Evolutionary conservation across 306 rosid genomes (phyloP).

Genomic region (Cyamopsis tetragonoloba): DNA sequence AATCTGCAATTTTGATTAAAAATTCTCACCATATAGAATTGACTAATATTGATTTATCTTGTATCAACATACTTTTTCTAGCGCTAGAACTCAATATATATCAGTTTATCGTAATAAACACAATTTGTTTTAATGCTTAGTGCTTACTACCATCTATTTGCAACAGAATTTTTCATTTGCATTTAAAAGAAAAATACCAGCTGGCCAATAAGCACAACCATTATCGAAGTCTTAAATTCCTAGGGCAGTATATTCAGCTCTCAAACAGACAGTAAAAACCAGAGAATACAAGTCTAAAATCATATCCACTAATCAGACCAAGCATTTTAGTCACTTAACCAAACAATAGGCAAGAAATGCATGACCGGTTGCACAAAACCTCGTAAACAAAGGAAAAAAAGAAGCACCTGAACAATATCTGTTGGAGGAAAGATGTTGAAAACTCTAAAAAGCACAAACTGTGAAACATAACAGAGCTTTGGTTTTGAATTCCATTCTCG

Average conservation of each 20-base stretch:
- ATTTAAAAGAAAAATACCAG: neutral
- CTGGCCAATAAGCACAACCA: conserved; percentile 3
- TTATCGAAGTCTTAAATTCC: neutral
- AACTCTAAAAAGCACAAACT: conserved; percentile 66
- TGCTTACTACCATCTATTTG: neutral
- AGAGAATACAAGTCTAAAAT: neutral
- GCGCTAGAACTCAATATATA: neutral
- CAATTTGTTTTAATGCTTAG: neutral
- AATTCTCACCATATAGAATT: neutral
- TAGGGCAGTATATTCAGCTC: neutral
- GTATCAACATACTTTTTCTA: neutral
- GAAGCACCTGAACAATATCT: conserved; percentile 60
- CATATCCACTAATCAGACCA: neutral
- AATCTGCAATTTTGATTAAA: too few species aligned
- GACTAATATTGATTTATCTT: neutral
- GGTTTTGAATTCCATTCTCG: conserved; percentile 96
- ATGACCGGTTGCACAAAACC: neutral
- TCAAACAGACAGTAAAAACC: neutral
- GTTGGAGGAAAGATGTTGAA: conserved; percentile 75
- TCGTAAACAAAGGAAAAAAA: neutral
- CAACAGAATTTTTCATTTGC: neutral
- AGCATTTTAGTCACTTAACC: neutral
- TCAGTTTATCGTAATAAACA: neutral
- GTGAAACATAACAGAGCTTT: conserved; percentile 83
- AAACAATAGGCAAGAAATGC: neutral